Percentiles rank a stretch among this genome's conserved stretches.
These are phyloP conservation scores for Marvania coccoides DNA, from an alignment of 139 green algal species.

Conservation along the genomic window DNA sequence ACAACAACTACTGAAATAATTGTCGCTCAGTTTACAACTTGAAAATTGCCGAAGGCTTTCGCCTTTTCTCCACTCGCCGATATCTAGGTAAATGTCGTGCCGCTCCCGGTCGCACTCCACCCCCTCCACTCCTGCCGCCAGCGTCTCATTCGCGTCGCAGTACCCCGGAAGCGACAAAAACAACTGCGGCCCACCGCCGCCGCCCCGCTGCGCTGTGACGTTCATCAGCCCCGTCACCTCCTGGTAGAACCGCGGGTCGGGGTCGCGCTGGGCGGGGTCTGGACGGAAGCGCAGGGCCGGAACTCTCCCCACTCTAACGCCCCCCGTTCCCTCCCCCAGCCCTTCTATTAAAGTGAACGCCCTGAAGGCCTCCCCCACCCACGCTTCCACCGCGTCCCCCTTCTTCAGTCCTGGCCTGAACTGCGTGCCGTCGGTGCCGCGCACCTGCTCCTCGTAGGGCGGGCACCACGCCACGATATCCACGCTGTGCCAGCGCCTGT, in stretches of 20 bases:
- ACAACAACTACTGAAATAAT: too few species aligned
- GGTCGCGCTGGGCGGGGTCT: slow-evolving; percentile 1
- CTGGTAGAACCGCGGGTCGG: slow-evolving; percentile 25
- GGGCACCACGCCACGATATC: slow-evolving; percentile 18
- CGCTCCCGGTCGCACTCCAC: slow-evolving; percentile 11
- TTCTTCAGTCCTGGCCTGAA: slow-evolving; percentile 25
- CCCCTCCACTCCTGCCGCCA: slow-evolving; percentile 17
- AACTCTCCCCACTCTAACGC: slow-evolving; percentile 18
- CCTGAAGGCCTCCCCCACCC: slow-evolving; percentile 25
- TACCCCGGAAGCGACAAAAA: slow-evolving; percentile 35
- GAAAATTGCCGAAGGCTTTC: too few species aligned
- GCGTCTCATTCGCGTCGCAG: slow-evolving; percentile 23
- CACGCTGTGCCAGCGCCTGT: slow-evolving; percentile 21
- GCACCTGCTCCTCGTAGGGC: slow-evolving; percentile 24
- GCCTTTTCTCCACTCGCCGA: slow-evolving; percentile 8
- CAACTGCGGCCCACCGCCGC: slow-evolving; percentile 21
- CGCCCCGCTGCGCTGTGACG: slow-evolving; percentile 17
- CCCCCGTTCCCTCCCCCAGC: not conserved
- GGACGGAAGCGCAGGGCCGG: slow-evolving; percentile 18
- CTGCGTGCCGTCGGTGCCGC: slow-evolving; percentile 26
- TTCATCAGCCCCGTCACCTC: slow-evolving; percentile 30
- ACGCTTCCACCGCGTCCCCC: slow-evolving; percentile 19
- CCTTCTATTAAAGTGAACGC: not conserved
- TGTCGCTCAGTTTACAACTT: too few species aligned
- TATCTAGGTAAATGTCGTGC: slow-evolving; percentile 26